Base-by-base conservation (phyloP, 805 yeast species). In the Candida sphagnicola region DNA sequence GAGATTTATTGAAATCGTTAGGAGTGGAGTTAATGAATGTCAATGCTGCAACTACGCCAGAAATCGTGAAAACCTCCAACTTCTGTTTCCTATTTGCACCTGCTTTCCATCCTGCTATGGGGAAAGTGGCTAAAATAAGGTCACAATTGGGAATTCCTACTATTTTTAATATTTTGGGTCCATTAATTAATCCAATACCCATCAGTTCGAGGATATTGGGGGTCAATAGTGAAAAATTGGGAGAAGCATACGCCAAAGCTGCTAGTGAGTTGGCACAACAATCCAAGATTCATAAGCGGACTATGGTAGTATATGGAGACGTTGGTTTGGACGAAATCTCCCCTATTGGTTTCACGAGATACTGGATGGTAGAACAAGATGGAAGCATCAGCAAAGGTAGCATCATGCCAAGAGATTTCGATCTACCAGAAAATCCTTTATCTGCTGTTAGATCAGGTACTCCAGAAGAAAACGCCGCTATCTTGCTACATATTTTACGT, bases 271-370 rank as follows among this genome's bases (percentile, higher is more conserved):
- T 93, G 42, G 85, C 85, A 44, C 56, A 57, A 34, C 60, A 65
- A 25, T 65, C 67, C 16, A 67, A 69, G 6, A 67, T 69, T 44
- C 72, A 66, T 61, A 65, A 33, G 57, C 56, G 62, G 65, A 85
- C 95, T 1, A 77, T 90, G 78, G 85, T 93, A 15, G 99, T 93
- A 14, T 91, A 85, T 79, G 99, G 99, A 10, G 81, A 81, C 38
- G 78, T 85, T 35, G 96, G 96, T 0, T 67, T 93, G 21, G 99
- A 93, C 56, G 99, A 93, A 64, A 85, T 93, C 25, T 83, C 96
- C 2, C 96, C 97, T 2, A 77, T 82, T 21, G 98, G 97, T 0
- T 61, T 67, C 39, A 83, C 96, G 2, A 77, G 77, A 40, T 78
- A 82, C 44, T 93, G 99, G 99, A 67, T 73, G 37, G 75, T 83